Evolutionary conservation across 2,329 filamentous ascomycete genomes (phyloP).

Genomic region (Cladosporium oxysporum): DNA sequence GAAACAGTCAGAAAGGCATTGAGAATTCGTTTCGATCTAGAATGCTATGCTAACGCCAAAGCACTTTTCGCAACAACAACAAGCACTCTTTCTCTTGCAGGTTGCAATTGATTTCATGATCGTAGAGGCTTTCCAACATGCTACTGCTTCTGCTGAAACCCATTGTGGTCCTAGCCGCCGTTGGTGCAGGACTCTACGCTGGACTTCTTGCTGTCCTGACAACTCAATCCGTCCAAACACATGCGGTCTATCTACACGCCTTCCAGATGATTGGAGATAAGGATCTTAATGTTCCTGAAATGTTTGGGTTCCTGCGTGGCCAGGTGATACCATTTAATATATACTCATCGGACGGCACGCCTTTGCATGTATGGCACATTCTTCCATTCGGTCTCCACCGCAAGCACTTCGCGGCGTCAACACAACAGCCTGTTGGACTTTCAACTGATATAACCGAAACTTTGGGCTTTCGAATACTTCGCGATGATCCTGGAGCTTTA

Average conservation of each 20-base stretch:
- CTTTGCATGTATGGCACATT: slow-evolving; percentile 54
- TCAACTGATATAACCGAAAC: slow-evolving; percentile 57
- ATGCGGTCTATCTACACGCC: slow-evolving; percentile 59
- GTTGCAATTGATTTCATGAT: neutral
- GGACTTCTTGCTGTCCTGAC: slow-evolving; percentile 50
- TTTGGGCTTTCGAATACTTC: slow-evolving; percentile 62
- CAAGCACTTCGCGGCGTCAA: slow-evolving; percentile 44
- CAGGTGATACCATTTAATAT: slow-evolving; percentile 54
- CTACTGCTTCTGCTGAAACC: neutral
- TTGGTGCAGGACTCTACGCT: slow-evolving; percentile 42
- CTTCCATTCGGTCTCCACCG: slow-evolving; percentile 51
- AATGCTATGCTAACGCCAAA: neutral
- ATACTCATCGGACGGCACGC: slow-evolving; percentile 43
- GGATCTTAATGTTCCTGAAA: slow-evolving; percentile 51
- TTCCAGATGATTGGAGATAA: slow-evolving; percentile 58
- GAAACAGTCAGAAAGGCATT: no score
- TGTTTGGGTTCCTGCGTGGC: slow-evolving; percentile 51
- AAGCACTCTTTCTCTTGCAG: neutral
- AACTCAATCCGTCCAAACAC: slow-evolving; percentile 52
- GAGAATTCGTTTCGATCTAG: no score
- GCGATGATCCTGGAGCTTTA: slow-evolving; percentile 62
- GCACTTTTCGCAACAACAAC: neutral
- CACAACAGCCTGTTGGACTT: slow-evolving; percentile 48
- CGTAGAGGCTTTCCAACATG: neutral
- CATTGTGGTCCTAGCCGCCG: neutral